Percentiles rank a stretch among this genome's conserved stretches.
These are phyloP conservation scores for Nadsonia starkeyi-henricii DNA, from an alignment of 1,139 yeast genomes.

Conservation along the genomic window DNA sequence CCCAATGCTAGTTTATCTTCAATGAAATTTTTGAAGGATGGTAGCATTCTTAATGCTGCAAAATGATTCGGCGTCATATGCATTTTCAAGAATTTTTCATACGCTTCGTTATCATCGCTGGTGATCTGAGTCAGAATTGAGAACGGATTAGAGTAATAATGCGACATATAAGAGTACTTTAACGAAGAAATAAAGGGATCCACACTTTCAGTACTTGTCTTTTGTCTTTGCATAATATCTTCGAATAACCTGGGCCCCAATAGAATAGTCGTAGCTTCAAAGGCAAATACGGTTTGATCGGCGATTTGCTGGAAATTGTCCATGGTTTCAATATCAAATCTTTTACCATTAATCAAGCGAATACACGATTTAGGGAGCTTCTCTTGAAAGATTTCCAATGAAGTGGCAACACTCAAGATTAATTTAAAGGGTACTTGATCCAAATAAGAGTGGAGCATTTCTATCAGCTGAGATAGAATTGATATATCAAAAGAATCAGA, in stretches of 20 bases:
- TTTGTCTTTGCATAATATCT: constrained; percentile 15
- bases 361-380: constrained; percentile 25
- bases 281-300: constrained; percentile 12
- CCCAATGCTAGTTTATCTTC: constrained; percentile 15
- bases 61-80: constrained; percentile 20
- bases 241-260: constrained; percentile 18
- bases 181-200: constrained; percentile 41
- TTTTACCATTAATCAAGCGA: constrained; percentile 14
- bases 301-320: constrained; percentile 13
- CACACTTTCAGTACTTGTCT: constrained; percentile 25
- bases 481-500: constrained; percentile 43
- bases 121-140: constrained; percentile 28
- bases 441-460: constrained; percentile 30
- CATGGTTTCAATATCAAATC: constrained; percentile 15
- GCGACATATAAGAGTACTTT: constrained; percentile 53
- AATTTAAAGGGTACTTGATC: constrained; percentile 30
- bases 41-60: constrained; percentile 30
- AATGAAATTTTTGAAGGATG: constrained; percentile 31
- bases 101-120: constrained; percentile 25
- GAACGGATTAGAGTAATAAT: constrained; percentile 57
- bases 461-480: constrained; percentile 38
- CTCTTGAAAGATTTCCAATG: constrained; percentile 30
- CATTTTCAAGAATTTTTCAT: constrained; percentile 16
- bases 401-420: constrained; percentile 42
- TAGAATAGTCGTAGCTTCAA: constrained; percentile 9